Conservation (phyloP, 805 yeast species). For the Ogataea nonfermentans region DNA sequence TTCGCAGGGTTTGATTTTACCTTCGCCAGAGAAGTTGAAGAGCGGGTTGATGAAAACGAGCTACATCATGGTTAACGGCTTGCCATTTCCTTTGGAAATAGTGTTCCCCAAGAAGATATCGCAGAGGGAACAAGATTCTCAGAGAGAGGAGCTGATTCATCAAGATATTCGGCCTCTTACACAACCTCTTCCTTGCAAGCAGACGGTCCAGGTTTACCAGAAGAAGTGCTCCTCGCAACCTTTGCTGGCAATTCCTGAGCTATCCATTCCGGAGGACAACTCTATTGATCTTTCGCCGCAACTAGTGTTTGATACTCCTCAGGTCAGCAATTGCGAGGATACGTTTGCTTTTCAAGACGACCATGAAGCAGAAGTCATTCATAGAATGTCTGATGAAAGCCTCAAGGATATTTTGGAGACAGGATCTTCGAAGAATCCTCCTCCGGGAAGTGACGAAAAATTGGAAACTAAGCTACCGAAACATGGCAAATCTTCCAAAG, state of each 20-base stretch:
- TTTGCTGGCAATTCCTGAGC: conserved; percentile 10
- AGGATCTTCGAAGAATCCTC: no score
- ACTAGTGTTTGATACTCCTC: conserved; percentile 5
- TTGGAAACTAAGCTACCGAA: neutral
- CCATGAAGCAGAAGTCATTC: no score
- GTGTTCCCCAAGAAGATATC: conserved; percentile 31
- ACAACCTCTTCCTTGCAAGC: conserved; percentile 3
- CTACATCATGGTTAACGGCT: conserved; percentile 26
- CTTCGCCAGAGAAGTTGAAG: conserved; percentile 7
- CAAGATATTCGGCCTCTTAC: conserved; percentile 5
- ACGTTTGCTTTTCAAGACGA: neutral
- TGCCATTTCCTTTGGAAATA: conserved; percentile 31
- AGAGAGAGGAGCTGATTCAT: neutral
- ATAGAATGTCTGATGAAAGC: neutral
- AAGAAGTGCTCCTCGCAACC: conserved; percentile 8
- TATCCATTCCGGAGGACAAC: neutral
- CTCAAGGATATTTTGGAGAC: neutral
- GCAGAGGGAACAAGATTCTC: conserved; percentile 6
- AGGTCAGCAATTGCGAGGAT: neutral
- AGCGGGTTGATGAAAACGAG: conserved; percentile 9
- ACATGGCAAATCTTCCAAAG: neutral
- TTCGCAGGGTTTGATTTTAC: conserved; percentile 1
- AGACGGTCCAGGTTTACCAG: neutral
- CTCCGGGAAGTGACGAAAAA: no score
- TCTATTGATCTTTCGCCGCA: conserved; percentile 4